Evolutionary conservation across 495 filamentous ascomycete species (phyloP), one percentile per base, ranked within the genome.

Genomic region (Penicillium cataractarum): DNA sequence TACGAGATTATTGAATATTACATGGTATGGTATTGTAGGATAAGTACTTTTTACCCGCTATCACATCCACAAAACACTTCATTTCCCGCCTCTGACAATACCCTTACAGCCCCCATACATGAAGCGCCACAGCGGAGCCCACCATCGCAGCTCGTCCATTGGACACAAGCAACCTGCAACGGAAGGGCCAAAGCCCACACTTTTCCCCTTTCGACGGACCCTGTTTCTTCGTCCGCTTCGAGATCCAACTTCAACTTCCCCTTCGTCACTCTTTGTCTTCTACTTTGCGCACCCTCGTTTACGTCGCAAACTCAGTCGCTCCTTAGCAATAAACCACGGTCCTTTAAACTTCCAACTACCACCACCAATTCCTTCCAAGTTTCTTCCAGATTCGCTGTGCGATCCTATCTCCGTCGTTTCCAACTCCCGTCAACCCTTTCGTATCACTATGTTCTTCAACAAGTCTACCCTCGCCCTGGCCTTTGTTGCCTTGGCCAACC

Each of bases 401-500:
- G 71, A 73, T 71, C 60, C 50, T 49, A 57, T 57, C 51, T 63
- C 39, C 35, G 57, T 64, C 50, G 4, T 53, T 52, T 52, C 63
- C 66, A 54, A 62, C 59, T 32, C 58, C 53, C 60, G 26, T 57
- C 50, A 55, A 54, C 55, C 54, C 55, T 61, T 37, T 50, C 24
- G 42, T 58, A 49, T 55, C 69, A 74, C 22, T 46, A 80, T 80
- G 77, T 53, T 77, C 55, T 76, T 78, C 70, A 65, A 71, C 48
- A 75, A 78, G 61, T 74, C 71, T 27, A 66, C 74, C 61, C 21
- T 80, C 59, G 57, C 64, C 55, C 50, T 76, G 48, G 71, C 74
- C 58, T 60, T 77, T 48, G 55, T 78, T 50, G 76, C 76, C 50
- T 67, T 80, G 57, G 54, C 68, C 69, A 76, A 72, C 61, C 60